A percentile compares a stretch with the other conserved stretches of the same genome.
Evolutionary conservation across 371 early-diverging fungal species (phyloP).

Genomic region (Mortierella sp.): DNA sequence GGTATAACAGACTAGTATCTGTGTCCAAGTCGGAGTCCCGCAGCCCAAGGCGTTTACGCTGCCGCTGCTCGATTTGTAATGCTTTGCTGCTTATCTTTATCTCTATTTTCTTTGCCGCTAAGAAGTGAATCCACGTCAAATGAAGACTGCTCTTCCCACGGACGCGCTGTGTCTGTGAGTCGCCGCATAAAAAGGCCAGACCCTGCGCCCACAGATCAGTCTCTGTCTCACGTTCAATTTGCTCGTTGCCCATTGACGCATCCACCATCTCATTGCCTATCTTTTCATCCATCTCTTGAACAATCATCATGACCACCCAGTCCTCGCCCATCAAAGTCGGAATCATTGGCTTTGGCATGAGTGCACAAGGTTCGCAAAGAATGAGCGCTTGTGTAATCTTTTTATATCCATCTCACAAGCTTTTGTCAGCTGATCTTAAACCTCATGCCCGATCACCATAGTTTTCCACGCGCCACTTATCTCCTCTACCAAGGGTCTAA

Average conservation of each 20-base stretch:
- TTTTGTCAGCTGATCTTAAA: not conserved
- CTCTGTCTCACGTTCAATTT: too few relatives aligned
- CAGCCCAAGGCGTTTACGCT: too few relatives aligned
- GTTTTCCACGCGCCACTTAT: constrained; percentile 78
- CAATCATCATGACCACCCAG: constrained; percentile 13
- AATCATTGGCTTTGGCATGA: constrained; percentile 78
- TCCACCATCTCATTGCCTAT: not conserved
- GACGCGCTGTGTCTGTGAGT: too few relatives aligned
- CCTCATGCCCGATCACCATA: constrained; percentile 45
- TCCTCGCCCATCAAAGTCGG: constrained; percentile 68
- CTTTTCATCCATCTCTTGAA: not conserved
- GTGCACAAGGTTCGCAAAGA: constrained; percentile 50
- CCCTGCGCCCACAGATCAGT: too few relatives aligned
- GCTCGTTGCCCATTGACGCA: not conserved
- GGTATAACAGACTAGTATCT: too few relatives aligned
- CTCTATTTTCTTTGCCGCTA: too few relatives aligned
- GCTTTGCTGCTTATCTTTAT: too few relatives aligned
- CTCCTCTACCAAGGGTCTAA: constrained; percentile 61
- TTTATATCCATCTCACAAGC: not conserved
- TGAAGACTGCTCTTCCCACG: too few relatives aligned
- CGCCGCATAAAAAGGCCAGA: too few relatives aligned
- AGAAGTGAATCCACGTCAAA: too few relatives aligned
- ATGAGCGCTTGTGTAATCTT: not conserved
- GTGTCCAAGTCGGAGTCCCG: too few relatives aligned
- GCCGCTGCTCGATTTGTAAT: too few relatives aligned